Conservation (phyloP, 2,329 filamentous ascomycete genomes). For the Phialemonium atrogriseum region DNA sequence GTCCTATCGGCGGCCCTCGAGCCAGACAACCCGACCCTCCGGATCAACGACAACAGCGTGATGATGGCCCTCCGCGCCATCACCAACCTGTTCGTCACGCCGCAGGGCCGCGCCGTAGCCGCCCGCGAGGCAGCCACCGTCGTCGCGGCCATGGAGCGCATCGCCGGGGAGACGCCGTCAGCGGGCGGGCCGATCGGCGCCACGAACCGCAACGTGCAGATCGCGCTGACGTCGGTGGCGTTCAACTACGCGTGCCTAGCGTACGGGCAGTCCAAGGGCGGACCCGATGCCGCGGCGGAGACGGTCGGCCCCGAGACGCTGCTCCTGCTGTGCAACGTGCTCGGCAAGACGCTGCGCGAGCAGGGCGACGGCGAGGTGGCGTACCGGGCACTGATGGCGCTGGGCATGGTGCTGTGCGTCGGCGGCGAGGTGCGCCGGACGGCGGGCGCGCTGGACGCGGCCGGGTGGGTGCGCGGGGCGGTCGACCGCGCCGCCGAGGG, state of each 20-base stretch:
- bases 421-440: constrained; percentile 36
- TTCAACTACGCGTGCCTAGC: constrained; percentile 80
- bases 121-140: constrained; percentile 51
- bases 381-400: constrained; percentile 72
- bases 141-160: constrained; percentile 53
- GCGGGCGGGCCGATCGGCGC: constrained; percentile 38
- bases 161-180: constrained; percentile 36
- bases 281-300: constrained; percentile 22
- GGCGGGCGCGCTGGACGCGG: constrained; percentile 32
- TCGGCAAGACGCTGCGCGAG: constrained; percentile 53
- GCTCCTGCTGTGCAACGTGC: constrained; percentile 39
- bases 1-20: constrained; percentile 30
- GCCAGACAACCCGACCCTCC: constrained; percentile 25
- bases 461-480: constrained; percentile 31
- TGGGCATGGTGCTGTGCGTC: constrained; percentile 67
- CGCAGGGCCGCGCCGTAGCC: constrained; percentile 59
- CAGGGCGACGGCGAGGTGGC: constrained; percentile 74
- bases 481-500: constrained; percentile 36
- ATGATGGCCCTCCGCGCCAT: constrained; percentile 82
- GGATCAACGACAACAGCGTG: constrained; percentile 65
- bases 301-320: constrained; percentile 33
- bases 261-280: constrained; percentile 33
- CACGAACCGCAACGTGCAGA: constrained; percentile 69
- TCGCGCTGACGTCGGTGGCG: constrained; percentile 72
- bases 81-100: constrained; percentile 74